A percentile compares a stretch with the other conserved stretches of the same genome.
These are phyloP conservation scores for Dendrostoma leiphaemia DNA, from an alignment of 2,329 filamentous ascomycete species.

Conservation along the genomic window DNA sequence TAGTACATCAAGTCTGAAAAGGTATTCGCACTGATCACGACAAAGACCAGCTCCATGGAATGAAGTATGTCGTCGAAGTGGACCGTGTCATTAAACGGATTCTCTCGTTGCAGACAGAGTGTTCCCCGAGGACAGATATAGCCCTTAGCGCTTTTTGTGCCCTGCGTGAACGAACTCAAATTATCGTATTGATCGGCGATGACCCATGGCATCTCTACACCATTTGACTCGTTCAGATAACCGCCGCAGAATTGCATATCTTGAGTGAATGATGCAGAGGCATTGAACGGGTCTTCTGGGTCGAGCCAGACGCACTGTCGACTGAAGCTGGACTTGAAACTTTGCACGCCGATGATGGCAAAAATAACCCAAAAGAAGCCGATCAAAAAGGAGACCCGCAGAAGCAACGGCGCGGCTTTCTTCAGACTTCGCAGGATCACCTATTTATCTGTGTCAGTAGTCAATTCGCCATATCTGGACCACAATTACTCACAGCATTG, in stretches of 20 bases:
- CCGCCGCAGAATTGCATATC: conserved; percentile 82
- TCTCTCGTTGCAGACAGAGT: conserved; percentile 73
- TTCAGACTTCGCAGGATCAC: conserved; percentile 95
- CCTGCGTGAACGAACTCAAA: conserved; percentile 47
- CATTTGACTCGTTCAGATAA: conserved; percentile 62
- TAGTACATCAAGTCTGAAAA: conserved; percentile 95
- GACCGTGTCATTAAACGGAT: conserved; percentile 80
- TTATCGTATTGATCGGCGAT: conserved; percentile 34
- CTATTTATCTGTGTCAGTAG: conserved; percentile 36
- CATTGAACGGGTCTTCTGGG: conserved; percentile 53
- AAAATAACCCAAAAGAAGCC: conserved; percentile 98
- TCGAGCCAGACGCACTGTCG: conserved; percentile 79
- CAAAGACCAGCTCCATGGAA: conserved; percentile 90
- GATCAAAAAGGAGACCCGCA: conserved; percentile 92
- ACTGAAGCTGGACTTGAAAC: conserved; percentile 81
- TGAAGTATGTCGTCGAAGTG: conserved; percentile 95
- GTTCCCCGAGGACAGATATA: conserved; percentile 85
- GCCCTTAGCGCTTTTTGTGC: conserved; percentile 66
- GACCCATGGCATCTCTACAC: conserved; percentile 65
- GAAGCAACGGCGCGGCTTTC: conserved; percentile 85
- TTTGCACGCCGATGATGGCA: conserved; percentile 94
- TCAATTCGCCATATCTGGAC: background rate
- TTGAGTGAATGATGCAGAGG: conserved; percentile 58
- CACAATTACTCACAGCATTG: conserved; percentile 66
- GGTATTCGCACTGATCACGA: conserved; percentile 98